A percentile compares a stretch with the other conserved stretches of the same genome.
Evolutionary conservation across 73 alveolate genomes (phyloP).

Genomic region (Blepharisma japonicum): DNA sequence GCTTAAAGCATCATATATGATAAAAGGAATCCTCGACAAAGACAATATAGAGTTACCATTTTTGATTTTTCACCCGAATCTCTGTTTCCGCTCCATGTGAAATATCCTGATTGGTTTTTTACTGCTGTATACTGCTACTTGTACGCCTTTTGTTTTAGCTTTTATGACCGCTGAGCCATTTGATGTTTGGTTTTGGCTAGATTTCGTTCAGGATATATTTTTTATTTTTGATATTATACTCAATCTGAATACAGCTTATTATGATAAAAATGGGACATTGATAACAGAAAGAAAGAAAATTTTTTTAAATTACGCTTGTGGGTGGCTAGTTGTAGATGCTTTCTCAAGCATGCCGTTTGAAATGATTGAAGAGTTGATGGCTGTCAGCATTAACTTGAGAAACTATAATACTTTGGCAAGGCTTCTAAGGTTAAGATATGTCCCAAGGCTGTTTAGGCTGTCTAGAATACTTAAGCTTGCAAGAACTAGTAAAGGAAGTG

Average conservation of each 20-base stretch:
- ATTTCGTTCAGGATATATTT: slow-evolving; percentile 35
- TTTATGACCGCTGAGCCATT: slow-evolving; percentile 34
- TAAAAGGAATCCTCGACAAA: neutral
- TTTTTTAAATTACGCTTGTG: slow-evolving; percentile 36
- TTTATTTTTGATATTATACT: slow-evolving; percentile 44
- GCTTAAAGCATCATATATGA: neutral
- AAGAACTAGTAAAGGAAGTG: neutral
- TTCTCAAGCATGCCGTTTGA: slow-evolving; percentile 20
- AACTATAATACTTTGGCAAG: slow-evolving; percentile 31
- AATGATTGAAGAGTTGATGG: neutral
- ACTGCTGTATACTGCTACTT: slow-evolving; percentile 59
- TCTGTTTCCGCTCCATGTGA: slow-evolving; percentile 33
- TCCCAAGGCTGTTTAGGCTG: slow-evolving; percentile 51
- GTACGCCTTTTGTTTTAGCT: slow-evolving; percentile 50
- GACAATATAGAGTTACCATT: neutral
- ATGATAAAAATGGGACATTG: slow-evolving; percentile 34
- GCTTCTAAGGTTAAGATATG: slow-evolving; percentile 52
- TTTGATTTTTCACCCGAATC: neutral
- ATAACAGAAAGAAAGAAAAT: slow-evolving; percentile 34
- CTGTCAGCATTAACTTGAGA: neutral
- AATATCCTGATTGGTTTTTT: slow-evolving; percentile 41
- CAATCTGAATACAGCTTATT: slow-evolving; percentile 47
- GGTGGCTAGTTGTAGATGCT: slow-evolving; percentile 60
- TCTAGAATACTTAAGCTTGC: slow-evolving; percentile 39
- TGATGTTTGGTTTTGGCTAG: slow-evolving; percentile 35